Percentiles rank a stretch among this genome's conserved stretches.
Evolutionary conservation across 768 basidiomycete species (phyloP).

Genomic region (Rhizopogon salebrosus): DNA sequence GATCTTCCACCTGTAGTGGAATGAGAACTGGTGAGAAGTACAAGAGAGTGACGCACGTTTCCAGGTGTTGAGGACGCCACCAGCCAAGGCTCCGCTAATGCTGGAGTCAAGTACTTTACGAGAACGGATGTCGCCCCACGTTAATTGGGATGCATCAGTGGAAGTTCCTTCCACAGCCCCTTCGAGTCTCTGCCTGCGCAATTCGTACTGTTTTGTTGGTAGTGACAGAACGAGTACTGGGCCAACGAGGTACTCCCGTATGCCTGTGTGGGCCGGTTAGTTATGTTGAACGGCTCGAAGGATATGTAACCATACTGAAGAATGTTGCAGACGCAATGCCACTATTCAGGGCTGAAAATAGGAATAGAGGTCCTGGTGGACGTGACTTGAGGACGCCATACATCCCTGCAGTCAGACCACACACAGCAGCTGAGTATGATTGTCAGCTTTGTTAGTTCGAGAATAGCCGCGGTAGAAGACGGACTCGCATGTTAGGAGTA

Average conservation of each 20-base stretch:
- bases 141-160: constrained; percentile 16
- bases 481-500: constrained; percentile 76
- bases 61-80: constrained; percentile 52
- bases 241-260: constrained; percentile 72
- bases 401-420: constrained; percentile 40
- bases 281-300: background rate
- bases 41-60: constrained; percentile 43
- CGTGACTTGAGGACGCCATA: constrained; percentile 45
- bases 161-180: constrained; percentile 18
- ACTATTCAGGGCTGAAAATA: constrained; percentile 66
- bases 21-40: constrained; percentile 1
- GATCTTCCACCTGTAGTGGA: constrained; percentile 49
- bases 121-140: constrained; percentile 51
- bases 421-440: constrained; percentile 46
- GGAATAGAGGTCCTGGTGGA: constrained; percentile 43
- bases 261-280: constrained; percentile 35
- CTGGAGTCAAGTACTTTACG: constrained; percentile 64
- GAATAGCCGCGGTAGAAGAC: constrained; percentile 34
- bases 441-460: constrained; percentile 17
- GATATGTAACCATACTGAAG: constrained; percentile 55
- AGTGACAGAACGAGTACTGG: constrained; percentile 49
- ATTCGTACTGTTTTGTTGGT: constrained; percentile 43
- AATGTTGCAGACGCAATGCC: constrained; percentile 69
- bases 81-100: constrained; percentile 67
- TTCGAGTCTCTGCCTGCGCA: constrained; percentile 29